Percentiles rank a stretch among this genome's conserved stretches.
Conservation (phyloP, 1,139 yeast species). For the Scheffersomyces illinoinensis region DNA sequence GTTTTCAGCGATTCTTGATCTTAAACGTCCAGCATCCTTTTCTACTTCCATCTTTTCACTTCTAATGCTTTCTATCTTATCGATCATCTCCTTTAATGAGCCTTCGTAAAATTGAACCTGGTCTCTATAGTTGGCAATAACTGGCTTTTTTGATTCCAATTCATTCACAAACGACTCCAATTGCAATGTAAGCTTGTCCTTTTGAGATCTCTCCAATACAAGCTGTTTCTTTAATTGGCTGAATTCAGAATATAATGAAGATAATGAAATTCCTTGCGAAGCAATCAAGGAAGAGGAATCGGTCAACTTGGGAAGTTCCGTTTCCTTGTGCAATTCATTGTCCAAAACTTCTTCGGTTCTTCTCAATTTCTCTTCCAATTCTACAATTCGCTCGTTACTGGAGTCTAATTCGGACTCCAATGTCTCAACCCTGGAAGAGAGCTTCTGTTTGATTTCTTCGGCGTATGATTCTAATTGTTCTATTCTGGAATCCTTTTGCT, state of each 20-base stretch:
- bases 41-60: conserved; percentile 44
- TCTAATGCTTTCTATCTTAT: conserved; percentile 37
- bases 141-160: conserved; percentile 78
- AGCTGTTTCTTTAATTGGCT: conserved; percentile 65
- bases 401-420: conserved; percentile 24
- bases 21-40: conserved; percentile 34
- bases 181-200: conserved; percentile 68
- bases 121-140: conserved; percentile 65
- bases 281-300: conserved; percentile 46
- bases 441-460: conserved; percentile 40
- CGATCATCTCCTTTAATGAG: conserved; percentile 41
- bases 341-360: conserved; percentile 46
- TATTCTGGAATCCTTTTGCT: conserved; percentile 48
- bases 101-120: conserved; percentile 47
- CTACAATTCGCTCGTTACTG: conserved; percentile 35
- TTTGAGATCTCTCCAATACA: conserved; percentile 69
- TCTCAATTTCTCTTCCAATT: conserved; percentile 36
- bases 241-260: conserved; percentile 69
- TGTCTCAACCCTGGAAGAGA: conserved; percentile 28
- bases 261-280: conserved; percentile 60
- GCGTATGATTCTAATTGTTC: conserved; percentile 47
- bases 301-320: conserved; percentile 39
- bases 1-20: conserved; percentile 34
- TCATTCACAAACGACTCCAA: conserved; percentile 72
- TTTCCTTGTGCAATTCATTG: conserved; percentile 41